Base-by-base conservation (phyloP, 176 grass and related monocot genomes). In the Puya raimondii region DNA sequence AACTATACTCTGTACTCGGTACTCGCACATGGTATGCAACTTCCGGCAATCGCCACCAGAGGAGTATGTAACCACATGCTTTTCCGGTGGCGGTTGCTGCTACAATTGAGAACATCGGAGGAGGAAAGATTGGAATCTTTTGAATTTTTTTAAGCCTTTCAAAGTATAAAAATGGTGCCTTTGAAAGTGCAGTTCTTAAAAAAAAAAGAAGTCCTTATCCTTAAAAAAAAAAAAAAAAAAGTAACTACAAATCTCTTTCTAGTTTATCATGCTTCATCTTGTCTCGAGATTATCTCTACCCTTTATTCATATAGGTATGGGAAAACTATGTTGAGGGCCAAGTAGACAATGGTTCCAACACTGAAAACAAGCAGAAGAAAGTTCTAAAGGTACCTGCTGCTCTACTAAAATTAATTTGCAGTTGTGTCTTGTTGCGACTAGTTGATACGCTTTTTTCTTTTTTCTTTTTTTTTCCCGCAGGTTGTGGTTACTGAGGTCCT, bases 251-350 rank as follows among this genome's bases (percentile, higher is more conserved):
- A 57, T 57, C 17, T 57, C 13, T 16, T 4, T 16, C 23, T 1
- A 23, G 23, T 23, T 23, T 23, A 23, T 23, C 23, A 23, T 23
- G 23, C 23, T 23, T 23, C 23, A 57, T 57, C 14, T 8, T 53
- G 12, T 14, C 10, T 50, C 67, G 27, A 77, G 58, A 56, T 57
- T 72, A 47, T 47, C 16, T 76, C 48, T 72, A 65, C n/a, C 29
- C 72, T 86, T 74, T 48, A 1, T 66, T 92, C 89, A 99, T 99
- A 57, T 99, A 89, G 94, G 94, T 90, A 85, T n/a, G n/a, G n/a
- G n/a, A n/a, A n/a, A n/a, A n/a, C n/a, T n/a, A n/a, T 12, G 80
- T 93, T 0, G 94, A 99, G 75, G 89, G 89, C 74, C 80, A 89
- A 79, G 77, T 83, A 74, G 66, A 82, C 18, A 99, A 99, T 27